Evolutionary conservation across 257 asterid species (phyloP).

Genomic region (Leptodermis oblonga): DNA sequence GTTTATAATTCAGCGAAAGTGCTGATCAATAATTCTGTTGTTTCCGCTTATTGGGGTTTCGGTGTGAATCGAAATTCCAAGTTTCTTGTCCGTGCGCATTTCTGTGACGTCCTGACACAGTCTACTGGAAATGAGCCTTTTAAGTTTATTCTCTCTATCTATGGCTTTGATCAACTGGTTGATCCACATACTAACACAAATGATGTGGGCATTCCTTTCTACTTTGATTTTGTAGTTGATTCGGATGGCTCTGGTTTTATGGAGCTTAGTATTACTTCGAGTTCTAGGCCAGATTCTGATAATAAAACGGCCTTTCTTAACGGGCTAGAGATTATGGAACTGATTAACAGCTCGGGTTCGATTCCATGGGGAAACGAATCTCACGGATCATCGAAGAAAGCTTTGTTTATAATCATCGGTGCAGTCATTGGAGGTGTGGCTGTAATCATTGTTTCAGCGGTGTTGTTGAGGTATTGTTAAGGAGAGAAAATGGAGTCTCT

Average conservation of each 20-base stretch:
- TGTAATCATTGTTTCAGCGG: slow-evolving; percentile 11
- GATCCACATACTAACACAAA: not conserved
- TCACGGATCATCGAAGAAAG: not conserved
- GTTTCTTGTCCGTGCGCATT: slow-evolving; percentile 47
- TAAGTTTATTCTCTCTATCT: slow-evolving; percentile 28
- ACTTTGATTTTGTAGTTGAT: slow-evolving; percentile 30
- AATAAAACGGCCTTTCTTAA: slow-evolving; percentile 33
- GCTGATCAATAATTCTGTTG: slow-evolving; percentile 8
- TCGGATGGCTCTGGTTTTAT: slow-evolving; percentile 47
- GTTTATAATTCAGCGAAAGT: slow-evolving; percentile 52
- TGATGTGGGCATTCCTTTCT: slow-evolving; percentile 31
- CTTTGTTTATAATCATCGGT: slow-evolving; percentile 23
- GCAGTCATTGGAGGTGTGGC: slow-evolving; percentile 32
- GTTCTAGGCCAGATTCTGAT: not conserved
- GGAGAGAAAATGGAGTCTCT: slow-evolving; percentile 17
- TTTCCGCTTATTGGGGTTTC: slow-evolving; percentile 46
- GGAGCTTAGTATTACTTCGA: slow-evolving; percentile 33
- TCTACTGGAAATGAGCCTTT: not conserved
- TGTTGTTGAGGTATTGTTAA: slow-evolving; percentile 11
- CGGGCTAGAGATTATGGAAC: slow-evolving; percentile 67
- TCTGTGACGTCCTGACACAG: slow-evolving; percentile 42
- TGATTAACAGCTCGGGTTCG: not conserved
- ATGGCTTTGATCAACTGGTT: slow-evolving; percentile 1
- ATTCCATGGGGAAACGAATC: not conserved
- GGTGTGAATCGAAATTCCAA: slow-evolving; percentile 21